Percentiles rank a stretch among this genome's conserved stretches.
Evolutionary conservation across 495 filamentous ascomycete species (phyloP).

Genomic region (Mytilinidion resinicola): DNA sequence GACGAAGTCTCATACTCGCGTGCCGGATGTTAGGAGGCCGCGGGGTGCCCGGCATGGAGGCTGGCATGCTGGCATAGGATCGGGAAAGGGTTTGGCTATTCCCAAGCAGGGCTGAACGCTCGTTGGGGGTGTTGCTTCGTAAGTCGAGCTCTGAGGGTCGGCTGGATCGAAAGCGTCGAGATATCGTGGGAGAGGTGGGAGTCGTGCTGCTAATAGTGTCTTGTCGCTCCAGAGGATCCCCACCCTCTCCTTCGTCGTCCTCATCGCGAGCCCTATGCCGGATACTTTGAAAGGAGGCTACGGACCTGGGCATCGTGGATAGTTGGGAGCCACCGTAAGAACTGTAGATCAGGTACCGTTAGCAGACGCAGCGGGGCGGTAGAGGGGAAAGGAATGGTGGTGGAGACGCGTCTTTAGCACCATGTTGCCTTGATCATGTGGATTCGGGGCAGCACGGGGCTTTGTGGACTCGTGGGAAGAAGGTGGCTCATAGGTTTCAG

Average conservation of each 20-base stretch:
- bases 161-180: slow-evolving; percentile 7
- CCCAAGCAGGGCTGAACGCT: slow-evolving; percentile 25
- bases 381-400: not conserved
- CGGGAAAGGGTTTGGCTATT: slow-evolving; percentile 10
- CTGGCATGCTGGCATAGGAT: slow-evolving; percentile 29
- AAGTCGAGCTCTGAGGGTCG: slow-evolving; percentile 22
- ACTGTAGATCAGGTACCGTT: slow-evolving; percentile 4
- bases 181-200: slow-evolving; percentile 20
- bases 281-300: slow-evolving; percentile 20
- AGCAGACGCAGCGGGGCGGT: slow-evolving; percentile 5
- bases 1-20: slow-evolving; percentile 23
- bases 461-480: not conserved
- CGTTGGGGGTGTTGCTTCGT: slow-evolving; percentile 5
- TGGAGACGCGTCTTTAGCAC: not conserved
- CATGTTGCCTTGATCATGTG: slow-evolving; percentile 17
- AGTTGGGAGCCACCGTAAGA: not conserved
- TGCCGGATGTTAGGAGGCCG: slow-evolving; percentile 18
- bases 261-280: slow-evolving; percentile 3
- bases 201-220: slow-evolving; percentile 27
- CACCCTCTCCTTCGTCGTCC: slow-evolving; percentile 19
- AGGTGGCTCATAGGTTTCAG: not conserved
- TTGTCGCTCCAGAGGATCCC: slow-evolving; percentile 16
- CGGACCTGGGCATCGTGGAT: slow-evolving; percentile 24
- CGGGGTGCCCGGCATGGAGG: slow-evolving; percentile 32
- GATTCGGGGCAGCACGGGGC: not conserved